Percentiles rank a stretch among this genome's conserved stretches.
phyloP scores from a whole-genome alignment of 305 asterid genomes.

The Withania somnifera region DNA sequence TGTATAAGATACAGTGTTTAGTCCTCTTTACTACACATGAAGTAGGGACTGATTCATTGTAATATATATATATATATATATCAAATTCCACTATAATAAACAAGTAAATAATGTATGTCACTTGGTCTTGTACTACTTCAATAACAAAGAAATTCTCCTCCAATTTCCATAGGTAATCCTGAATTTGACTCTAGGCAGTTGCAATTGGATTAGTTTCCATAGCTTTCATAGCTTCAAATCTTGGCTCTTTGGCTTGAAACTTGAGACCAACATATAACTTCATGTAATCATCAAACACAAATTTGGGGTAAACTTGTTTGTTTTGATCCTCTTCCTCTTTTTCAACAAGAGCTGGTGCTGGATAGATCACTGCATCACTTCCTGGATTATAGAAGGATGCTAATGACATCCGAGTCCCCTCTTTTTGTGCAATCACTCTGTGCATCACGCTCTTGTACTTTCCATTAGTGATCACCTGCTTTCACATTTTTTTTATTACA shows the following conservation, averaged over 20 bases:
- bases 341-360: slow-evolving; percentile 59
- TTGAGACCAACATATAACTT: slow-evolving; percentile 69
- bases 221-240: slow-evolving; percentile 81
- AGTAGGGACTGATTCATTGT: not conserved
- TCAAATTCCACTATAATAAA: not conserved
- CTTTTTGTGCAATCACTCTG: slow-evolving; percentile 71
- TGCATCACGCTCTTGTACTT: slow-evolving; percentile 92
- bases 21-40: not conserved
- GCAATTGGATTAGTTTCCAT: slow-evolving; percentile 11
- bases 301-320: slow-evolving; percentile 50
- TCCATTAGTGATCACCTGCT: slow-evolving; percentile 49
- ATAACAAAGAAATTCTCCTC: not conserved
- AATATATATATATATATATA: not conserved
- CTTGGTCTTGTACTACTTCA: not conserved
- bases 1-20: not conserved
- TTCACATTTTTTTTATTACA: too few relatives aligned
- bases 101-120: not conserved
- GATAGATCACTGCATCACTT: slow-evolving; percentile 71
- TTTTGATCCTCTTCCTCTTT: slow-evolving; percentile 22
- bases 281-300: slow-evolving; percentile 93
- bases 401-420: slow-evolving; percentile 74
- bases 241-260: slow-evolving; percentile 89
- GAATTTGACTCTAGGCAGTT: not conserved
- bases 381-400: slow-evolving; percentile 96
- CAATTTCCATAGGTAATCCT: not conserved